phyloP scores from a whole-genome alignment of 2,329 filamentous ascomycete species.

The Hypomyces rosellus region DNA sequence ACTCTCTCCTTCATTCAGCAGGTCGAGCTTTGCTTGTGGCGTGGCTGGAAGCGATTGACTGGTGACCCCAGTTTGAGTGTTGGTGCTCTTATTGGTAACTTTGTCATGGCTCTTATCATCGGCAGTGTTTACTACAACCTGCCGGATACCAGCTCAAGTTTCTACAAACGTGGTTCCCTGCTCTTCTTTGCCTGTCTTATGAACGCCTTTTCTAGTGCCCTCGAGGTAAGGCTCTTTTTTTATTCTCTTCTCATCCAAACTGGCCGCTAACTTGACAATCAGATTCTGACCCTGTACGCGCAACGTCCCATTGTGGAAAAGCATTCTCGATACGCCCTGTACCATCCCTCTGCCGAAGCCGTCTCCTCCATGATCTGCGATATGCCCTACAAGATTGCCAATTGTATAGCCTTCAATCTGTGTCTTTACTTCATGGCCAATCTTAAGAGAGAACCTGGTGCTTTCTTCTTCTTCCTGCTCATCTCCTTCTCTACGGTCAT shows the following conservation, averaged over 20 bases:
- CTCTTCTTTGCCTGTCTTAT: conserved; percentile 84
- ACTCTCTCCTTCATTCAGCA: conserved; percentile 75
- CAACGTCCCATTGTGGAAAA: conserved; percentile 92
- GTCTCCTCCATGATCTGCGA: conserved; percentile 80
- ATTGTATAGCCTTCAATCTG: conserved; percentile 70
- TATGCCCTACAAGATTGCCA: conserved; percentile 70
- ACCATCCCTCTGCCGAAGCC: conserved; percentile 87
- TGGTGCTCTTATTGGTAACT: conserved; percentile 64
- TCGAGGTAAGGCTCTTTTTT: conserved; percentile 49
- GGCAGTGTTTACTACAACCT: conserved; percentile 78
- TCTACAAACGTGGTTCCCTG: conserved; percentile 72
- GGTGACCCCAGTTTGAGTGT: conserved; percentile 73
- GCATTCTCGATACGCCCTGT: conserved; percentile 77
- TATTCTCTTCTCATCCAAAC: neutral
- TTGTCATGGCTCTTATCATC: conserved; percentile 70
- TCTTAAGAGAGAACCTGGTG: conserved; percentile 62
- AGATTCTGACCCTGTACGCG: conserved; percentile 78
- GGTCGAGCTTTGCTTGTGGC: conserved; percentile 69
- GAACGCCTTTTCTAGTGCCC: conserved; percentile 74
- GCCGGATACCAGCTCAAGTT: conserved; percentile 56
- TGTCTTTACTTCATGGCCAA: conserved; percentile 84
- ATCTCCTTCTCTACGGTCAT: conserved; percentile 68
- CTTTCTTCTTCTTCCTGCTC: conserved; percentile 82
- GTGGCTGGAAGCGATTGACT: conserved; percentile 69
- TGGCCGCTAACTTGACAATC: neutral